Conservation (phyloP, 2,329 filamentous ascomycete genomes). For the Claviceps sp. region DNA sequence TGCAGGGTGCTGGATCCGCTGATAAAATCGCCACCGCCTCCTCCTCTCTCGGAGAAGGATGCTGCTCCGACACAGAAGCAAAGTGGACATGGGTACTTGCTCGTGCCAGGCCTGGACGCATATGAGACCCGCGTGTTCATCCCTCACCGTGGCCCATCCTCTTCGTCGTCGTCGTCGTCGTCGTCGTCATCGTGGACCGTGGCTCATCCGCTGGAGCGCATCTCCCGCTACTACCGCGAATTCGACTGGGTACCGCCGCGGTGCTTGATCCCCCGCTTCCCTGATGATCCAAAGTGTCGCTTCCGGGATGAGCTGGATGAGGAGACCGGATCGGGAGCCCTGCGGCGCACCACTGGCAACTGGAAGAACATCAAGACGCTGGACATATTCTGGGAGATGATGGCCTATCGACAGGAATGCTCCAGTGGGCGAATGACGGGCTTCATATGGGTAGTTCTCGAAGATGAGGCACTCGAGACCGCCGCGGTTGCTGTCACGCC, state of each 20-base stretch:
- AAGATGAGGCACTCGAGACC: slow-evolving; percentile 25
- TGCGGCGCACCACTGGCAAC: slow-evolving; percentile 43
- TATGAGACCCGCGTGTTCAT: slow-evolving; percentile 70
- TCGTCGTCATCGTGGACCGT: slow-evolving; percentile 46
- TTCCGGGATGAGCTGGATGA: slow-evolving; percentile 84
- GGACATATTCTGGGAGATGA: slow-evolving; percentile 97
- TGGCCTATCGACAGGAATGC: slow-evolving; percentile 93
- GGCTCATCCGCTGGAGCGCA: slow-evolving; percentile 53
- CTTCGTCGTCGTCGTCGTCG: slow-evolving; percentile 30
- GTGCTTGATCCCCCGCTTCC: slow-evolving; percentile 79
- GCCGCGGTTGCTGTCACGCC: neutral
- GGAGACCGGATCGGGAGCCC: slow-evolving; percentile 46
- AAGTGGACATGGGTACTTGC: slow-evolving; percentile 50
- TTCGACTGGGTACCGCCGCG: slow-evolving; percentile 55
- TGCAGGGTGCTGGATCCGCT: slow-evolving; percentile 74
- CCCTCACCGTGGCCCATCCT: slow-evolving; percentile 37
- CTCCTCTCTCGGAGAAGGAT: slow-evolving; percentile 23
- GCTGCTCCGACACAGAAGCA: slow-evolving; percentile 27
- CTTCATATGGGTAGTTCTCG: slow-evolving; percentile 87
- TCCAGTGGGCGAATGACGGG: slow-evolving; percentile 85
- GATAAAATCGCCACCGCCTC: slow-evolving; percentile 36
- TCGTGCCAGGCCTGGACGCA: slow-evolving; percentile 77
- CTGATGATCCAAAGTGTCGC: slow-evolving; percentile 87
- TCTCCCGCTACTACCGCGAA: slow-evolving; percentile 48
- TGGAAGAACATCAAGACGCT: slow-evolving; percentile 78